Evolutionary conservation across 495 filamentous ascomycete species (phyloP), one percentile per base, ranked within the genome.

Genomic region (Apodospora peruviana): DNA sequence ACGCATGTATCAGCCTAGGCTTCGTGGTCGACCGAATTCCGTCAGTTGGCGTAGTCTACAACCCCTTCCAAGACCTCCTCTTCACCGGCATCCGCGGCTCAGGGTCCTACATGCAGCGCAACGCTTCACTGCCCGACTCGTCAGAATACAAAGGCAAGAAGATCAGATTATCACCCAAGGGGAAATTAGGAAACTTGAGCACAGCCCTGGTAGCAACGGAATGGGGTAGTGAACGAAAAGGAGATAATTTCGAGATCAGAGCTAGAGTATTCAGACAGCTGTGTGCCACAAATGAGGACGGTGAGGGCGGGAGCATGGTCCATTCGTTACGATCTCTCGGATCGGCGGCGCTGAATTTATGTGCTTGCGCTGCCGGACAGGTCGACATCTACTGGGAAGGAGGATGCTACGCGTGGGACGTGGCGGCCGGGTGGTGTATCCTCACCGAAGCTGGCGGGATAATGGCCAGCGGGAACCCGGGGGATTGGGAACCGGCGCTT

Each of bases 341-440:
- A 1, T 84, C 77, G 39, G 91, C 91, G 10, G 91, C 90, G 23
- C 67, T 96, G 58, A 95, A 95, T 58, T 59, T 94, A 14, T 93
- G 87, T 48, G 77, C 74, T n/a, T 84, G 90, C 36, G 91, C 91
- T 14, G 75, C 79, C 1, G 91, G 91, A 1, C 78, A 81, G 55
- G 53, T 93, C 24, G 91, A 96, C 69, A 45, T 83, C 24, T 96
- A 94, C 56, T 96, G 91, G 91, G 91, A 96, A 59, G 89, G 87
- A 12, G 91, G 91, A 7, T 91, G 87, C 63, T 96, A 88, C 85
- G 88, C 87, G 22, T 96, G 91, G 91, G 91, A 96, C 70, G 89
- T 95, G 11, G 86, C 84, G 55, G 91, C 91, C 7, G 91, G 83
- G 0, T 95, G 91, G 91, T 83, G 90, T 24, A 87, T 96, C 55